A percentile compares a stretch with the other conserved stretches of the same genome.
Conservation (phyloP, 2,329 filamentous ascomycete species). For the Aurifilum marmelostoma region DNA sequence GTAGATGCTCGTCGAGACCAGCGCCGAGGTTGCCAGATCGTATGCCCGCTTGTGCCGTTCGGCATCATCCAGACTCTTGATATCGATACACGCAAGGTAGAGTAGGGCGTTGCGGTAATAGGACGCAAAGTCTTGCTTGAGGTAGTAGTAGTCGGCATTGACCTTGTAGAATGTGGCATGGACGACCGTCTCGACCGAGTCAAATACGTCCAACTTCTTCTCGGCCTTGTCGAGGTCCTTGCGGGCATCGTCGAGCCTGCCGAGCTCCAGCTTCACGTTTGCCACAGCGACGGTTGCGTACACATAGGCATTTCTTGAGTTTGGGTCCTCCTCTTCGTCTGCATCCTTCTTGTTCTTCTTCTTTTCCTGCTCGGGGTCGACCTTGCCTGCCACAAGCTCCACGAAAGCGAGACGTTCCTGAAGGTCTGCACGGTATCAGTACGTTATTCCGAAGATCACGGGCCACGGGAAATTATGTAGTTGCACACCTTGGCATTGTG, state of each 20-base stretch:
- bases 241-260: slow-evolving; percentile 79
- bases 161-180: slow-evolving; percentile 96
- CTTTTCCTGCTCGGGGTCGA: slow-evolving; percentile 74
- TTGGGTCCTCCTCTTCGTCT: slow-evolving; percentile 30
- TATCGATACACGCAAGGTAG: slow-evolving; percentile 93
- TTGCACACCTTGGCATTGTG: slow-evolving; percentile 74
- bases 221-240: slow-evolving; percentile 87
- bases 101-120: slow-evolving; percentile 98
- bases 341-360: slow-evolving; percentile 30
- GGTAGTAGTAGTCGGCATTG: slow-evolving; percentile 93
- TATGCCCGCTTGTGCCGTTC: slow-evolving; percentile 86
- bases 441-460: not conserved
- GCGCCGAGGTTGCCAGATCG: slow-evolving; percentile 87
- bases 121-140: slow-evolving; percentile 88
- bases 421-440: slow-evolving; percentile 63
- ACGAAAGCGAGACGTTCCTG: slow-evolving; percentile 86
- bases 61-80: slow-evolving; percentile 70
- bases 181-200: slow-evolving; percentile 92
- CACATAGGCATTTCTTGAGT: slow-evolving; percentile 90
- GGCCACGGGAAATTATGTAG: no score
- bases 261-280: slow-evolving; percentile 79
- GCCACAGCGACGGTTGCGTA: slow-evolving; percentile 92
- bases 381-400: slow-evolving; percentile 79
- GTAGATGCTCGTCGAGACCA: slow-evolving; percentile 95
- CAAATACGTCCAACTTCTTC: slow-evolving; percentile 85